Base-by-base conservation (phyloP, 2,329 filamentous ascomycete species). In the Dissoconium aciculare region DNA sequence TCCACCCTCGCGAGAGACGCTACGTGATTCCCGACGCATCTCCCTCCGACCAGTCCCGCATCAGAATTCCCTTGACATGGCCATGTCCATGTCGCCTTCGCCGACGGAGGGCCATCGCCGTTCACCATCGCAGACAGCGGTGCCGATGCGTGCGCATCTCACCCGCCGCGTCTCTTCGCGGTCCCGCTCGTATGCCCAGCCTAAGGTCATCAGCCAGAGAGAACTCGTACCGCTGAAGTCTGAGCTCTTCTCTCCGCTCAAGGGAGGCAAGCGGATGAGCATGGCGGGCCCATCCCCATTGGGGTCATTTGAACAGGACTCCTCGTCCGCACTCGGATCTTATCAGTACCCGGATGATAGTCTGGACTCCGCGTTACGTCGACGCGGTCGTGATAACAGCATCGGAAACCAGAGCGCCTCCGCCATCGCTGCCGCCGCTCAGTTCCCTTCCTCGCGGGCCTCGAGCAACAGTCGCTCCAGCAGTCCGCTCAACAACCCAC, bases 241-340 rank as follows among this genome's bases (percentile, higher is more conserved):
- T 4, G 51, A 52, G 24, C 36, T 53, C 15, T 53, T 53, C 35
- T 53, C 50, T 13, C 51, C 51, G 4, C 36, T 53, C 10, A 52
- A 52, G 38, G 30, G 27, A 1, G 43, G 38, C 8, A 38, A 43
- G 11, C 30, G 39, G 26, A 41, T 34, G 24, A 44, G 36, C 28
- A 31, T 31, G 19, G 34, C 35, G 5, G n/a, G n/a, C 36, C 40
- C 10, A 26, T 35, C 21, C 39, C 35, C 23, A 25, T 28, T 10
- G 32, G 36, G 2, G 27, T 29, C 6, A 27, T 34, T 29, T 30
- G 13, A 29, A 28, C 9, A 26, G 32, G 3, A 37, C 28, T 26
- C 30, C 32, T 14, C 32, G 32, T 42, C 41, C 8, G 26, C 37
- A 11, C 28, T 41, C 4, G 35, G n/a, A n/a, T n/a, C n/a, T n/a